Conservation (phyloP, 768 basidiomycete genomes). For the Mycena crocata region DNA sequence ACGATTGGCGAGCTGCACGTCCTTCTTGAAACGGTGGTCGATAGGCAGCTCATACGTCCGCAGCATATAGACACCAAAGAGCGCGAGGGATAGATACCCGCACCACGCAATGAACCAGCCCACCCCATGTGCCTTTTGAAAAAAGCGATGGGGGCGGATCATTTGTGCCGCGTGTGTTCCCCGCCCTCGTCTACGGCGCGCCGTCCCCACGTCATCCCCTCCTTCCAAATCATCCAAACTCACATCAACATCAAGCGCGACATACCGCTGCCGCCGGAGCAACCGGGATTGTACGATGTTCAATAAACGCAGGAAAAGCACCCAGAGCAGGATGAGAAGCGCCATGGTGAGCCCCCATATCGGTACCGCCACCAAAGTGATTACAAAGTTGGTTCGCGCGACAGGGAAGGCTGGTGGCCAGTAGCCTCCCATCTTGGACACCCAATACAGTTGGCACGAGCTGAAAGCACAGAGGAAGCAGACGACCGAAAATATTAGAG, state of each 20-base stretch:
- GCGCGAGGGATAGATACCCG: not conserved
- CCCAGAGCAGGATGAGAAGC: not conserved
- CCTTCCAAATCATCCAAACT: too few relatives aligned
- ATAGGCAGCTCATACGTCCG: conserved; percentile 8
- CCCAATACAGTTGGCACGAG: not conserved
- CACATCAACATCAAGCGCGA: not conserved
- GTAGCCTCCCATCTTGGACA: not conserved
- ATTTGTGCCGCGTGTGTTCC: not conserved
- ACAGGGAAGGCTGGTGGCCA: not conserved
- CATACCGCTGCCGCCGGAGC: not conserved
- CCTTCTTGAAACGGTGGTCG: conserved; percentile 9
- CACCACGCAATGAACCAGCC: not conserved
- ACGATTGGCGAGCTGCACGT: not conserved
- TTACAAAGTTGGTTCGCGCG: not conserved
- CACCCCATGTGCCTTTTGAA: not conserved
- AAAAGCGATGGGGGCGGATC: not conserved
- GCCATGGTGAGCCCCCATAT: conserved; percentile 3
- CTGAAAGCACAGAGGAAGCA: not conserved
- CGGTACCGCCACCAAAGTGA: not conserved
- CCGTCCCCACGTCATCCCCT: too few relatives aligned
- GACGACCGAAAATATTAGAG: not conserved
- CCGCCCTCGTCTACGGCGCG: not conserved
- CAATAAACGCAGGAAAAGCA: not conserved
- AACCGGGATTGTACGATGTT: not conserved
- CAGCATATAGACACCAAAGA: conserved; percentile 9